Evolutionary conservation across 208 protist genomes (phyloP).

Genomic region (Trypanosoma boissoni): DNA sequence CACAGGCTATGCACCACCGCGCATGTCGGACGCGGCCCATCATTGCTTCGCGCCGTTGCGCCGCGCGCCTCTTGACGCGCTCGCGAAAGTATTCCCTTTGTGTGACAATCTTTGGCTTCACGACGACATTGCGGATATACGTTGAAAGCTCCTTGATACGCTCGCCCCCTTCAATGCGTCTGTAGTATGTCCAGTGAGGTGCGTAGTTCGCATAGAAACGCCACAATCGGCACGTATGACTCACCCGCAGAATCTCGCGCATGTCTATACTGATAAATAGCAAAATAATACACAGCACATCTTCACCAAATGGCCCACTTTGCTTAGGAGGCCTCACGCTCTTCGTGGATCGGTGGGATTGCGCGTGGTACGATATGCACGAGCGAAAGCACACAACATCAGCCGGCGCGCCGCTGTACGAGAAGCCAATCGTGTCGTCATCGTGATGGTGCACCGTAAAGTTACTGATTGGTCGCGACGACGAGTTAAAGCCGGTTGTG

Average conservation of each 20-base stretch:
- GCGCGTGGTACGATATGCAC: constrained; percentile 54
- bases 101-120: constrained; percentile 77
- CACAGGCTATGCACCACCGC: constrained; percentile 70
- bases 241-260: constrained; percentile 54
- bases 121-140: constrained; percentile 58
- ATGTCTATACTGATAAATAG: constrained; percentile 63
- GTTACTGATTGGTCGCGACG: constrained; percentile 25
- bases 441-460: constrained; percentile 35
- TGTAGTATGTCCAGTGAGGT: constrained; percentile 83
- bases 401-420: constrained; percentile 51
- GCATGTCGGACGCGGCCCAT: constrained; percentile 54
- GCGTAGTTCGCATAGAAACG: constrained; percentile 73
- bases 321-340: constrained; percentile 37
- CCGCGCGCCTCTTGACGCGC: constrained; percentile 49
- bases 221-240: constrained; percentile 73
- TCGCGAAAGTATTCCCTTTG: constrained; percentile 76
- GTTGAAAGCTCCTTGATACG: constrained; percentile 48
- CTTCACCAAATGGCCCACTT: constrained; percentile 65
- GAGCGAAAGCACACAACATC: constrained; percentile 77
- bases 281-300: constrained; percentile 68
- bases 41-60: constrained; percentile 45
- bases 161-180: constrained; percentile 48
- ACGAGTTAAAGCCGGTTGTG: constrained; percentile 32
- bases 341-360: constrained; percentile 11
- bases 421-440: constrained; percentile 47